Evolutionary conservation across 345 rosid species (phyloP).

Genomic region (Camelina neglecta): DNA sequence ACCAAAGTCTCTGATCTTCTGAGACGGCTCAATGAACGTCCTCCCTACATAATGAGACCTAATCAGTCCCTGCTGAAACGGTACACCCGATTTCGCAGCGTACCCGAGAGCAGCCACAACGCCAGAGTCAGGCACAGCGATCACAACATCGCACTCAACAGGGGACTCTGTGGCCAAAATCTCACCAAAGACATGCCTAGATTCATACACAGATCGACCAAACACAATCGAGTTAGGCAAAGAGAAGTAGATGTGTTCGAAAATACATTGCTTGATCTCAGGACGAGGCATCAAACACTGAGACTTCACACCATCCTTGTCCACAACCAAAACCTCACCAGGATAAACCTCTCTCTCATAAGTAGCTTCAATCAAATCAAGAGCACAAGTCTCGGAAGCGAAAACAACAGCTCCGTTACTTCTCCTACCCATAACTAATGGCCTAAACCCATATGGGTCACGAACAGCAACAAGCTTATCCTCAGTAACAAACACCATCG

Average conservation of each 20-base stretch:
- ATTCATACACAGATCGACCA: constrained; percentile 87
- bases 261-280: constrained; percentile 88
- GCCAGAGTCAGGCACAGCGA: constrained; percentile 96
- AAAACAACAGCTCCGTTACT: constrained; percentile 92
- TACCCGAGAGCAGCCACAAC: constrained; percentile 96
- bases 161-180: constrained; percentile 81
- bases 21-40: constrained; percentile 92
- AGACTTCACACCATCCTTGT: constrained; percentile 81
- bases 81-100: constrained; percentile 80
- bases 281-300: constrained; percentile 73
- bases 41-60: constrained; percentile 97
- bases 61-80: constrained; percentile 86
- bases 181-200: constrained; percentile 73
- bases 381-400: constrained; percentile 97
- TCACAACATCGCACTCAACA: constrained; percentile 92
- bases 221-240: constrained; percentile 86
- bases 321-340: constrained; percentile 89
- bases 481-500: constrained; percentile 91
- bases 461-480: constrained; percentile 96
- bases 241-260: constrained; percentile 90
- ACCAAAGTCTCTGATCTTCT: constrained; percentile 94
- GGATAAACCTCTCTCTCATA: constrained; percentile 94
- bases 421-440: constrained; percentile 94
- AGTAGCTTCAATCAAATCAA: constrained; percentile 93
- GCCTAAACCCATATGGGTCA: constrained; percentile 90